Percentiles rank a stretch among this genome's conserved stretches.
phyloP scores from a whole-genome alignment of 441 rosid species.

The Omphalea diandra region DNA sequence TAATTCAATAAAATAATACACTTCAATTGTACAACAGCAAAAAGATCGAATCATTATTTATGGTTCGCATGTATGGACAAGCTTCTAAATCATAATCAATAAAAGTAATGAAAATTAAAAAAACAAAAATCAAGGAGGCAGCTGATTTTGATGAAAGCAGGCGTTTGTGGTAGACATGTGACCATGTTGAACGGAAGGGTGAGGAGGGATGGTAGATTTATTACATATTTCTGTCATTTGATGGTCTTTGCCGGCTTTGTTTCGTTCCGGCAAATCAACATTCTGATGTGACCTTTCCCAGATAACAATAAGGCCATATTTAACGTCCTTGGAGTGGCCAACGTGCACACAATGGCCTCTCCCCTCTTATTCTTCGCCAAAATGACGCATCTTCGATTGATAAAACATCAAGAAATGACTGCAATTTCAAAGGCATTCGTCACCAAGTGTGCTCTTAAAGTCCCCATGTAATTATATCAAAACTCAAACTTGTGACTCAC shows the following conservation, averaged over 20 bases:
- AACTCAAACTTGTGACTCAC: background rate
- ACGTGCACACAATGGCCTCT: background rate
- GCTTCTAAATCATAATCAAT: background rate
- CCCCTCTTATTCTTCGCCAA: background rate
- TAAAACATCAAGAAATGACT: no score
- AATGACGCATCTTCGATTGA: no score
- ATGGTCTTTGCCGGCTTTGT: constrained; percentile 19
- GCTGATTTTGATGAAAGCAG: constrained; percentile 14
- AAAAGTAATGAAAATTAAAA: background rate
- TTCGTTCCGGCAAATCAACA: background rate
- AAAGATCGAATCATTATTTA: no score
- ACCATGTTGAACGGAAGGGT: constrained; percentile 14
- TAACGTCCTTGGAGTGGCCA: constrained; percentile 3
- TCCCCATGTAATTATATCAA: background rate
- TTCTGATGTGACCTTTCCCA: constrained; percentile 7
- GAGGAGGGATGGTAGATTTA: constrained; percentile 2
- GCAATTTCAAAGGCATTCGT: background rate
- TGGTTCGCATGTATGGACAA: background rate
- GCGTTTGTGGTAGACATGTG: constrained; percentile 24
- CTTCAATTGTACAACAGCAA: no score
- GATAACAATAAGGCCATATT: background rate
- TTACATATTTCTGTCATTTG: constrained; percentile 12
- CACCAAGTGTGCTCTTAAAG: background rate
- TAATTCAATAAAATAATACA: no score
- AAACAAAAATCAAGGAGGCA: background rate